Evolutionary conservation across 305 asterid genomes (phyloP).

Genomic region (Fraxinus albicans): DNA sequence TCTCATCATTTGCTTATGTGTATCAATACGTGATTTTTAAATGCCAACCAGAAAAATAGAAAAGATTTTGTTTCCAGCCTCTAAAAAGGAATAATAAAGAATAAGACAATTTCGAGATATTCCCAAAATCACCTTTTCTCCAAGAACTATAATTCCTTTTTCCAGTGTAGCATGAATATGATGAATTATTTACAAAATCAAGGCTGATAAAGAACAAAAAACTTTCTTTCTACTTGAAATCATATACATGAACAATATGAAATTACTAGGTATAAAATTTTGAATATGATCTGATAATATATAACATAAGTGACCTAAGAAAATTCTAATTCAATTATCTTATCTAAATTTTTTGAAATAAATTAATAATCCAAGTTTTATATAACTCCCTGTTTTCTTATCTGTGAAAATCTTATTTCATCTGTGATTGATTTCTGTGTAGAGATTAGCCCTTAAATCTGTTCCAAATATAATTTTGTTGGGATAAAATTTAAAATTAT

Average conservation of each 20-base stretch:
- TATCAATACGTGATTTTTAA: background rate
- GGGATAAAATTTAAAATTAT: background rate
- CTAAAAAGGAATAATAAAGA: background rate
- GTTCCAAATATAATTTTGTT: background rate
- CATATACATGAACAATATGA: background rate
- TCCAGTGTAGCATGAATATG: background rate
- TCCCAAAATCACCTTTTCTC: background rate
- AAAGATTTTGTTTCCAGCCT: background rate
- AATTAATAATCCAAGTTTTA: background rate
- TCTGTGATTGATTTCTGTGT: background rate
- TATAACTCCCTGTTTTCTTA: background rate
- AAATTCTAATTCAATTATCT: background rate
- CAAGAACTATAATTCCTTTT: background rate
- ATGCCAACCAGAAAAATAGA: background rate
- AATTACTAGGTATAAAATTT: background rate
- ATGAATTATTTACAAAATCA: background rate
- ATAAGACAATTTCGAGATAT: background rate
- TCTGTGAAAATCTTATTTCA: background rate
- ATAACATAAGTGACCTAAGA: background rate
- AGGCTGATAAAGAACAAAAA: background rate
- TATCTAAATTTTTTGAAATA: background rate
- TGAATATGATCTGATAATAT: background rate
- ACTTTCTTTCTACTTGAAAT: background rate
- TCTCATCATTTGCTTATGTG: background rate
- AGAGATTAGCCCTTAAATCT: background rate